phyloP scores from a whole-genome alignment of 192 early-diverging fungal species.

The Coemansia interrupta region DNA sequence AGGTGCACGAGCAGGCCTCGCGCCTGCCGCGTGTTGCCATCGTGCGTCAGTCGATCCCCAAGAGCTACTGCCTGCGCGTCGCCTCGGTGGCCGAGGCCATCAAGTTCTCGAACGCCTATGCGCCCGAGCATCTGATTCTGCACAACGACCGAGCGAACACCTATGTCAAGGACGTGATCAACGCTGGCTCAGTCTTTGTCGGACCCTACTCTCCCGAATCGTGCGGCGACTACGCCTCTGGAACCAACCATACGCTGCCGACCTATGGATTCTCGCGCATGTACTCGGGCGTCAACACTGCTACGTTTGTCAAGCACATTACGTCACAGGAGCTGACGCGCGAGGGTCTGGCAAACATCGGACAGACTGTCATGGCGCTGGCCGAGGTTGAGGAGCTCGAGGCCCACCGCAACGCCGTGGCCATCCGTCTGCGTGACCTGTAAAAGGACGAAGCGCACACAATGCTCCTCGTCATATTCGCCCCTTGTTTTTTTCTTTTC shows the following conservation, averaged over 20 bases:
- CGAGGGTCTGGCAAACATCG: slow-evolving; percentile 80
- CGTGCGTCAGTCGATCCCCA: slow-evolving; percentile 81
- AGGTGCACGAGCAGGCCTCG: slow-evolving; percentile 79
- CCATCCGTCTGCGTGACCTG: slow-evolving; percentile 68
- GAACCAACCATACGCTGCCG: slow-evolving; percentile 98
- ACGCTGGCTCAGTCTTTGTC: slow-evolving; percentile 97
- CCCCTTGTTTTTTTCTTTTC: no score
- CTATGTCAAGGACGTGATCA: slow-evolving; percentile 64
- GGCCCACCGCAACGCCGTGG: slow-evolving; percentile 96
- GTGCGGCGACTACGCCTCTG: slow-evolving; percentile 98
- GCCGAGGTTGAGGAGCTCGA: slow-evolving; percentile 95
- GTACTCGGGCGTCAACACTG: slow-evolving; percentile 98
- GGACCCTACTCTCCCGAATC: slow-evolving; percentile 94
- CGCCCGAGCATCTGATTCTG: slow-evolving; percentile 97
- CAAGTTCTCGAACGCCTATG: slow-evolving; percentile 92
- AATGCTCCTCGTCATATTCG: no score
- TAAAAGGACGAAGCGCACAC: neutral
- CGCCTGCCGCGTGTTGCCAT: slow-evolving; percentile 84
- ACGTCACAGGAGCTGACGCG: slow-evolving; percentile 88
- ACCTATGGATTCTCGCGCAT: slow-evolving; percentile 97
- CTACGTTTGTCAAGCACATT: slow-evolving; percentile 96
- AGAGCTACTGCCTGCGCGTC: slow-evolving; percentile 76
- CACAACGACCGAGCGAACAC: slow-evolving; percentile 75
- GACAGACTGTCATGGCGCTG: slow-evolving; percentile 88
- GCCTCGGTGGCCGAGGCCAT: slow-evolving; percentile 72